These are phyloP conservation scores for Striga asiatica DNA, from an alignment of 257 asterid genomes.

Conservation along the genomic window DNA sequence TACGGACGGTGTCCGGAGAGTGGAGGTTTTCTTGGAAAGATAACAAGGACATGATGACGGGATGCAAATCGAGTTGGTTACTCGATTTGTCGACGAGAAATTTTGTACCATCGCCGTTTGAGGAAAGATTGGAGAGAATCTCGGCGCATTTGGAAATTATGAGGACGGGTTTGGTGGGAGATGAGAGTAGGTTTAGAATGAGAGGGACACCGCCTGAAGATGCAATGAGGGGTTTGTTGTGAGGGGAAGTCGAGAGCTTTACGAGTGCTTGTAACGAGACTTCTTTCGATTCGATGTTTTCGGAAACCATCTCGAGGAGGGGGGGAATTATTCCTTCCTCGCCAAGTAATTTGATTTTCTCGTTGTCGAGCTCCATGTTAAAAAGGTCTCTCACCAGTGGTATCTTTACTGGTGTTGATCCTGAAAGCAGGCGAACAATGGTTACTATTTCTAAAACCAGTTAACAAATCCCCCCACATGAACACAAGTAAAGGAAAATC, in stretches of 20 bases:
- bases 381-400: constrained; percentile 38
- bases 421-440: constrained; percentile 18
- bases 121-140: constrained; percentile 39
- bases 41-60: constrained; percentile 25
- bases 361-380: constrained; percentile 31
- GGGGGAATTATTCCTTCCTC: constrained; percentile 33
- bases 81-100: constrained; percentile 36
- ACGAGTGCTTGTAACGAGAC: constrained; percentile 31
- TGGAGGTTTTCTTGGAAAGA: constrained; percentile 40
- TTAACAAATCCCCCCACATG: no score
- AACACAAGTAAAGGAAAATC: not conserved
- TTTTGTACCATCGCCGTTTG: constrained; percentile 38
- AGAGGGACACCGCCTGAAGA: constrained; percentile 34
- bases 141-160: constrained; percentile 36
- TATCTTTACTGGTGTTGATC: constrained; percentile 33
- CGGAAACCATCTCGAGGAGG: constrained; percentile 50
- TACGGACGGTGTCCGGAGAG: constrained; percentile 26
- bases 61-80: constrained; percentile 26
- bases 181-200: constrained; percentile 27
- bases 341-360: constrained; percentile 33
- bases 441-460: not conserved
- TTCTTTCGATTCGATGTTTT: constrained; percentile 34
- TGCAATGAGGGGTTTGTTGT: constrained; percentile 37
- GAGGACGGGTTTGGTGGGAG: constrained; percentile 21
- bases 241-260: constrained; percentile 27